Evolutionary conservation across 805 yeast genomes (phyloP).

Genomic region (Hanseniaspora mollemarum): DNA sequence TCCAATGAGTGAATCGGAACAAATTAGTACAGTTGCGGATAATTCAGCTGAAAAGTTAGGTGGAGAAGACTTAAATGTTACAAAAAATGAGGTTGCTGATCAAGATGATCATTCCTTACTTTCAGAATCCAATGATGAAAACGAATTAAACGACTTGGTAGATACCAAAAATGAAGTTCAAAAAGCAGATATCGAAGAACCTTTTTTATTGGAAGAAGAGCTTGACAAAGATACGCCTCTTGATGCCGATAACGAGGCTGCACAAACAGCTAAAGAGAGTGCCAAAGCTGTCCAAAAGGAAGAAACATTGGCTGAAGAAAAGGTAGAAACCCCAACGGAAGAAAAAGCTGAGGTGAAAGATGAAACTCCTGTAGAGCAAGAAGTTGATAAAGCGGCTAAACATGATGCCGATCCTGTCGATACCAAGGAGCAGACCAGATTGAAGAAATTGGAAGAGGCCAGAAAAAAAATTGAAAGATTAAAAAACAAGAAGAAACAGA

Average conservation of each 20-base stretch:
- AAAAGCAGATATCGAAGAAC: not conserved
- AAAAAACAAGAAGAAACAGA: slow-evolving; percentile 47
- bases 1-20: no score
- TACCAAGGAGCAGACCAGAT: slow-evolving; percentile 33
- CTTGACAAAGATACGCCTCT: not conserved
- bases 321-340: not conserved
- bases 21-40: no score
- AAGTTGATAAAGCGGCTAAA: not conserved
- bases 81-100: not conserved
- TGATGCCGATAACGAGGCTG: not conserved
- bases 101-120: not conserved
- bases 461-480: slow-evolving; percentile 60
- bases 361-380: not conserved
- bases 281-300: not conserved
- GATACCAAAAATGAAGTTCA: not conserved
- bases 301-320: not conserved
- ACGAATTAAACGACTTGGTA: not conserved
- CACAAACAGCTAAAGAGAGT: not conserved
- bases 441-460: slow-evolving; percentile 61
- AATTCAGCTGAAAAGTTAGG: no score
- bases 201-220: not conserved
- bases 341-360: not conserved
- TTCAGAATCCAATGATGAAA: not conserved
- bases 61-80: no score
- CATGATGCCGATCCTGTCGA: not conserved